Evolutionary conservation across 23 red algal genomes (phyloP), one percentile per base, ranked within the genome.

Genomic region (Gracilaria domingensis): DNA sequence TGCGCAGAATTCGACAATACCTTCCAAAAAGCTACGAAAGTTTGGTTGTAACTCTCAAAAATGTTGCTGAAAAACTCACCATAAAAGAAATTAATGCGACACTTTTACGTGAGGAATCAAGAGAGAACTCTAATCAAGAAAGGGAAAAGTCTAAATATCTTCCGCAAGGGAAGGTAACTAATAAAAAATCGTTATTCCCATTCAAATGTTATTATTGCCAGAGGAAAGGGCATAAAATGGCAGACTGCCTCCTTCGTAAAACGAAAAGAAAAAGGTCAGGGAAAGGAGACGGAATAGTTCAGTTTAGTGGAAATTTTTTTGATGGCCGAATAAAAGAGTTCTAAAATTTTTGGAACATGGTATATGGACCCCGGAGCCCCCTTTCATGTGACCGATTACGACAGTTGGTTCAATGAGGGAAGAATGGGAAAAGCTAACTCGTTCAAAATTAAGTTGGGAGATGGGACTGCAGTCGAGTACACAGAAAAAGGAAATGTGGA

Each of bases 311-410:
- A n/a, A 71, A 33, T 37, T 38, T 71, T 36, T 71, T 36, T 71
- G 24, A 71, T 71, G 66, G 28, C 66, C 8, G 66, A 71, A 71
- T 5, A 71, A 36, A 32, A 71, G 8, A 6, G 7, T 37, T 7
- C 16, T 8, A 71, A 71, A n/a, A 12, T 71, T 12, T 38, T 4
- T 71, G 66, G 66, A 71, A 71, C 66, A 36, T 70, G 82, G 58
- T 66, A 64, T 56, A 70, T 86, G 20, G 58, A 86, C 29, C 72
- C 34, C 2, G 82, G 82, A 20, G 82, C 82, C 45, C 39, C 53
- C 8, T 70, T 64, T 24, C 82, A 70, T 26, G 72, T 86, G 54
- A 64, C 23, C 61, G 72, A 64, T 25, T 8, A 54, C 49, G 29
- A 16, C 2, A 69, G 28, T 12, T 71, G 66, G 66, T 71, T 71